A percentile compares a stretch with the other conserved stretches of the same genome.
phyloP scores from a whole-genome alignment of 1,284 basidiomycete species.

The Fomitopsis palustris region DNA sequence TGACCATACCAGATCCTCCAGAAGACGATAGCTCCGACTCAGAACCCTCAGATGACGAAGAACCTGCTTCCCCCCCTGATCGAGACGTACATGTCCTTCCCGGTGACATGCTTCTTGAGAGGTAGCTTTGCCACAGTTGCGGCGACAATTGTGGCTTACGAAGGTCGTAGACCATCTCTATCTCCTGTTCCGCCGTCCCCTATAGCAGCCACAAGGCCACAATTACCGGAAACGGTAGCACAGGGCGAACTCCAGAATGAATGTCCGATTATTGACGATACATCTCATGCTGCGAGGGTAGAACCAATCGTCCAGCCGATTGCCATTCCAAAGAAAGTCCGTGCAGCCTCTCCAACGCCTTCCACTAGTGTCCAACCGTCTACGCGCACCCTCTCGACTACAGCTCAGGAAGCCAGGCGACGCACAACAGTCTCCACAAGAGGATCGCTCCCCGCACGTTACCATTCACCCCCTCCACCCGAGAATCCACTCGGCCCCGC shows the following conservation, averaged over 20 bases:
- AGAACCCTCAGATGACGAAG: neutral
- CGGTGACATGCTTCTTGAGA: neutral
- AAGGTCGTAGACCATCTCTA: neutral
- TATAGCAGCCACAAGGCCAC: neutral
- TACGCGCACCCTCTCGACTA: neutral
- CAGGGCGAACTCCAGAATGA: too few relatives aligned
- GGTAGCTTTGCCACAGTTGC: neutral
- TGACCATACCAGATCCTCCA: slow-evolving; percentile 13
- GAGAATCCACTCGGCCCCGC: slow-evolving; percentile 48
- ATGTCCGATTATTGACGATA: neutral
- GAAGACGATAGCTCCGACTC: slow-evolving; percentile 8
- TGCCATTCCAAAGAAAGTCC: slow-evolving; percentile 9
- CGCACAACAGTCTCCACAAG: slow-evolving; percentile 7
- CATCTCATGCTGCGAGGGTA: neutral
- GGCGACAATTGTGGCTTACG: neutral
- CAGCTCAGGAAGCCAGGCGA: neutral
- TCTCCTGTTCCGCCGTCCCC: neutral
- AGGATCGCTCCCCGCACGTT: slow-evolving; percentile 23
- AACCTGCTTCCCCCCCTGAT: neutral
- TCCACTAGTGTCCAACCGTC: neutral
- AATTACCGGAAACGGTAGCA: neutral
- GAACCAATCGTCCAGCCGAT: neutral
- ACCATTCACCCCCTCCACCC: slow-evolving; percentile 40
- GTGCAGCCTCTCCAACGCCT: slow-evolving; percentile 5
- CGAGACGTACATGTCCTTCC: neutral